Conservation (phyloP, 352 stramenopile genomes). For the Phytophthora brassicae region DNA sequence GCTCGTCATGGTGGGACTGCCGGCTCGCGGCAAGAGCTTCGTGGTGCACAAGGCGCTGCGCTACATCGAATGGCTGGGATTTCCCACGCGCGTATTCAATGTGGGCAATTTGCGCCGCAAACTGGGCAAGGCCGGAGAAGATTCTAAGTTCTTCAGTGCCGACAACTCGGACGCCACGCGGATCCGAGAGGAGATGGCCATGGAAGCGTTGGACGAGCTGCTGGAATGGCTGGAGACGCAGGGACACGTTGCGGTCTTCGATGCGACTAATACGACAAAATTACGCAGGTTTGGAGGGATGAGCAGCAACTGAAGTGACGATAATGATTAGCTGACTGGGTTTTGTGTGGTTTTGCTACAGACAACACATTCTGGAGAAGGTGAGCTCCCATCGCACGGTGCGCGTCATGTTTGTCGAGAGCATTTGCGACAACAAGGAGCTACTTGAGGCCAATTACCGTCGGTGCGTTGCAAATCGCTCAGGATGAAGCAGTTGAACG, state of each 20-base stretch:
- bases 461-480: constrained; percentile 44
- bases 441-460: constrained; percentile 92
- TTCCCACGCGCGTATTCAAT: constrained; percentile 94
- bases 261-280: constrained; percentile 96
- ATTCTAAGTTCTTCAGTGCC: constrained; percentile 91
- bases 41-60: constrained; percentile 92
- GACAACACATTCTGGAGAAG: constrained; percentile 62
- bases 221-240: constrained; percentile 90
- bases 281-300: constrained; percentile 38
- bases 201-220: constrained; percentile 85
- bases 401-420: constrained; percentile 94
- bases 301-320: too few relatives aligned
- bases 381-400: constrained; percentile 65
- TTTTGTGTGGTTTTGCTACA: constrained; percentile 18
- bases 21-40: constrained; percentile 95
- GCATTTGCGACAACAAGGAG: constrained; percentile 93
- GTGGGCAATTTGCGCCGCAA: constrained; percentile 92
- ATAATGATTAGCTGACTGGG: too few relatives aligned
- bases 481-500: constrained; percentile 16
- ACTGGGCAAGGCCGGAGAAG: constrained; percentile 64
- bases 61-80: constrained; percentile 93
- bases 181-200: constrained; percentile 89
- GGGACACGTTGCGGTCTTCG: constrained; percentile 93
- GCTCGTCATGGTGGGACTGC: constrained; percentile 93
- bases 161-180: constrained; percentile 83